Conservation (phyloP, 805 yeast species). For the Blastobotrys robertii region DNA sequence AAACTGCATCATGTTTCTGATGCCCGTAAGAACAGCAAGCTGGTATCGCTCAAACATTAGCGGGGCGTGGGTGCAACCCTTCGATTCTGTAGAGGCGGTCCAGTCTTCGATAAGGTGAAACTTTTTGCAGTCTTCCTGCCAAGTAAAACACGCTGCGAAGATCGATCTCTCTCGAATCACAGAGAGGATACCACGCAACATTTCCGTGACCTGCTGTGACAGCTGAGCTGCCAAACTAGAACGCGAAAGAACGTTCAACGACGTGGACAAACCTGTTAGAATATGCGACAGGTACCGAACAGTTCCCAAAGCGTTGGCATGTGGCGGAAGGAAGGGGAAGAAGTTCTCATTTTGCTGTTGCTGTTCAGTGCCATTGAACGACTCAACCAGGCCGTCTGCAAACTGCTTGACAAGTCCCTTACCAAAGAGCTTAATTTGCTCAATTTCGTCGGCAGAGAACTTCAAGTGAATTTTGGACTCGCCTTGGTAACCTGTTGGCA, state of each 20-base stretch:
- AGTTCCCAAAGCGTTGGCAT: conserved; percentile 52
- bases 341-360: conserved; percentile 13
- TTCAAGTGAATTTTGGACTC: conserved; percentile 30
- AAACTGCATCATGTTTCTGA: conserved; percentile 15
- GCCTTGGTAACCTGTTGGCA: conserved; percentile 35
- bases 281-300: conserved; percentile 42
- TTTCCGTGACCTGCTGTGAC: conserved; percentile 31
- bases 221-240: conserved; percentile 24
- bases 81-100: conserved; percentile 22
- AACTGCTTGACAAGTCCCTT: conserved; percentile 31
- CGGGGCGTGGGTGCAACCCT: conserved; percentile 32
- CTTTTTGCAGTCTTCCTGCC: conserved; percentile 40
- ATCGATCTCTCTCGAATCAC: conserved; percentile 36
- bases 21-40: conserved; percentile 27
- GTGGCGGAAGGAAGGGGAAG: conserved; percentile 55
- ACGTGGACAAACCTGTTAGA: conserved; percentile 33
- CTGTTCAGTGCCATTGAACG: conserved; percentile 11
- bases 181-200: conserved; percentile 29
- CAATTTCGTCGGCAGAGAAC: conserved; percentile 36
- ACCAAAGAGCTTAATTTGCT: conserved; percentile 32
- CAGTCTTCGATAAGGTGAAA: conserved; percentile 34
- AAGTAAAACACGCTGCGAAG: conserved; percentile 39
- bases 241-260: conserved; percentile 36
- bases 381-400: conserved; percentile 17
- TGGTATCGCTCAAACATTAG: conserved; percentile 33